Base-by-base conservation (phyloP, 2,329 filamentous ascomycete genomes). In the Xylaria polymorpha region DNA sequence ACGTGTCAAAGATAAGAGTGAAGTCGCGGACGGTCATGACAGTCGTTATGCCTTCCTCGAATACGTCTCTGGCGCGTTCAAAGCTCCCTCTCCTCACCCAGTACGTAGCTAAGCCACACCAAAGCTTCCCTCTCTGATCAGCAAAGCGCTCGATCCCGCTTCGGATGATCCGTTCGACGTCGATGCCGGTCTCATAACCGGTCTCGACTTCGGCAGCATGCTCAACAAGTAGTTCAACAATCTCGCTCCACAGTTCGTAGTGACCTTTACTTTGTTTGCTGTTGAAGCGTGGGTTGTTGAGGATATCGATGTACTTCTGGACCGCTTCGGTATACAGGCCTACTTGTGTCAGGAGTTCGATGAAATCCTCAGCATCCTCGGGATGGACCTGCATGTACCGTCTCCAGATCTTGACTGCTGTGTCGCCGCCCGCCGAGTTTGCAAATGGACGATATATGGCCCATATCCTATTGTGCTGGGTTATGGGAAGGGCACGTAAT, bases 11-110 rank as follows among this genome's bases (percentile, higher is more conserved):
- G 55, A 98, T 91, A 64, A 98, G 88, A 0, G 94, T 97, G 78
- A 99, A 99, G 81, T 99, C 96, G 65, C 96, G 91, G 53, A 99
- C 94, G 1, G 96, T 99, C 95, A 98, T 98, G 71, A 98, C 97
- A 1, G 95, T 98, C 12, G 94, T 97, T 73, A 98, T 93, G 53
- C 93, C 97, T 80, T 98, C 94, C 81, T 99, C 96, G 73, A 97
- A 98, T 3, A 97, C 87, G 79, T 99, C 96, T 72, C 97, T 87
- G 15, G 96, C 94, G 70, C 91, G 91, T 82, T 98, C 97, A 77
- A 98, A 98, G 77, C 92, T 94, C 53, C 94, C 94, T 78, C 91
- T 90, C 68, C 94, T 93, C 78, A 97, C 97, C 94, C 95, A 98
- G 81, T 98, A 99, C 3, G 95, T 96, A 51, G 96, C 96, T 61